Evolutionary conservation across 2,329 filamentous ascomycete genomes (phyloP).

Genomic region (Sporothrix globosa): DNA sequence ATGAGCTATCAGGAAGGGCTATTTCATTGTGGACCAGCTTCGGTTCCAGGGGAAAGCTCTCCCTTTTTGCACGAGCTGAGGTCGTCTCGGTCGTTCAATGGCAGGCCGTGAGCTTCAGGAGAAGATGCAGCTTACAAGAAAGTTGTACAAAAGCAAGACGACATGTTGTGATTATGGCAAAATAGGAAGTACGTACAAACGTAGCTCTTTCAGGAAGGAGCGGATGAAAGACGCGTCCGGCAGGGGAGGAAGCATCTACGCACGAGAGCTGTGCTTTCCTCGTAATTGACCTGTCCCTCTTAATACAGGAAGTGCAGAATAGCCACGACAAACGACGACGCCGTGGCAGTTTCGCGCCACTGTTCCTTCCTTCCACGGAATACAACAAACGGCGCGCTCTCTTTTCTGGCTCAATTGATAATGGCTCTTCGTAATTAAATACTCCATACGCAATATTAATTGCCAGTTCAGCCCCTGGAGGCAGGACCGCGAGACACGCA

Average conservation of each 20-base stretch:
- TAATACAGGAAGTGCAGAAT: neutral
- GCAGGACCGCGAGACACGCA: conserved; percentile 21
- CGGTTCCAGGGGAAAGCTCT: neutral
- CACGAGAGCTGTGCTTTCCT: conserved; percentile 18
- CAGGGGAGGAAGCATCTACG: conserved; percentile 18
- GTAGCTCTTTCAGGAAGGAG: neutral
- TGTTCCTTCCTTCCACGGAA: neutral
- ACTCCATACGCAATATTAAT: conserved; percentile 16
- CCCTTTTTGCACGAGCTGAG: neutral
- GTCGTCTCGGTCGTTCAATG: neutral
- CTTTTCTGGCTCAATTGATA: neutral
- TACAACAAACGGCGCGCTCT: neutral
- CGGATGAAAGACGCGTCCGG: conserved; percentile 9
- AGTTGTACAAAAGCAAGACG: neutral
- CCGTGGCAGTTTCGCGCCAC: conserved; percentile 26
- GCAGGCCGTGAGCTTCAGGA: neutral
- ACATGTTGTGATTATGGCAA: neutral
- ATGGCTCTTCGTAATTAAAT: too few relatives aligned
- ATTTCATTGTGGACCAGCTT: neutral
- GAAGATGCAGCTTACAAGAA: neutral
- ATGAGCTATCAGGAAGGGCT: neutral
- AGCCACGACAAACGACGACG: neutral
- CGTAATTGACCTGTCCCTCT: neutral
- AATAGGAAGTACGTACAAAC: conserved; percentile 5
- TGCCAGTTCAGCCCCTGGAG: conserved; percentile 26